Conservation (phyloP, 1,284 basidiomycete species). For the Acaromyces ingoldii region DNA sequence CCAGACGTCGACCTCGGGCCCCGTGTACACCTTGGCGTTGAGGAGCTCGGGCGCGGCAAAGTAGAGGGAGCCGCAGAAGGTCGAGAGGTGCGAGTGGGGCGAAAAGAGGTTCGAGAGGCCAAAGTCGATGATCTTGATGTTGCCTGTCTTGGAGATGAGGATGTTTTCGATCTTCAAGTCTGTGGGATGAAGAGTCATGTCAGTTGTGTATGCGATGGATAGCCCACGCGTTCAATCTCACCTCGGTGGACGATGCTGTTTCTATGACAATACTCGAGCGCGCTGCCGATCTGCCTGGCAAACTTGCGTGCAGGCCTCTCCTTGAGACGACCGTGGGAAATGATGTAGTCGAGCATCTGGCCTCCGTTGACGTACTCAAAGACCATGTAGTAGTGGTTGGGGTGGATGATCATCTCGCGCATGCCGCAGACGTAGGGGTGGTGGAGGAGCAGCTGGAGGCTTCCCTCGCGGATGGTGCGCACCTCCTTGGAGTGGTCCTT, state of each 20-base stretch:
- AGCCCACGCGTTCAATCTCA: no score
- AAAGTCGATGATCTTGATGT: conserved; percentile 99
- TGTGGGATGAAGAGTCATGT: background rate
- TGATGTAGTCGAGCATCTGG: conserved; percentile 99
- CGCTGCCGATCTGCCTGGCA: conserved; percentile 90
- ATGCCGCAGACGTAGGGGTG: conserved; percentile 99
- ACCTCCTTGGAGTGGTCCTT: conserved; percentile 96
- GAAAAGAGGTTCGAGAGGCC: conserved; percentile 96
- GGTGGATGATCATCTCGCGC: conserved; percentile 72
- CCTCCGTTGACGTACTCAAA: conserved; percentile 98
- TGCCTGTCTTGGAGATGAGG: conserved; percentile 93
- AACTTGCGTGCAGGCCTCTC: conserved; percentile 95
- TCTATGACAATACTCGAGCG: conserved; percentile 91
- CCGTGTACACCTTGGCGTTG: conserved; percentile 92
- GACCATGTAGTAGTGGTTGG: conserved; percentile 92
- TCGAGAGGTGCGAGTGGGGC: conserved; percentile 74
- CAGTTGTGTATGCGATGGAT: background rate
- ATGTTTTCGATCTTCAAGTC: conserved; percentile 99
- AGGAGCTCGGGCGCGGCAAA: conserved; percentile 96
- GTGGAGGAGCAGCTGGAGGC: conserved; percentile 84
- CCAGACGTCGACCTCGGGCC: conserved; percentile 98
- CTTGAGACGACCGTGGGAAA: conserved; percentile 89
- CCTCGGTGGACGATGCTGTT: conserved; percentile 92
- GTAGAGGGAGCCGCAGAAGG: conserved; percentile 95
- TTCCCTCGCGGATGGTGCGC: conserved; percentile 89